Evolutionary conservation across 202 grass and related monocot genomes (phyloP).

Genomic region (Dendrocalamus latiflorus): DNA sequence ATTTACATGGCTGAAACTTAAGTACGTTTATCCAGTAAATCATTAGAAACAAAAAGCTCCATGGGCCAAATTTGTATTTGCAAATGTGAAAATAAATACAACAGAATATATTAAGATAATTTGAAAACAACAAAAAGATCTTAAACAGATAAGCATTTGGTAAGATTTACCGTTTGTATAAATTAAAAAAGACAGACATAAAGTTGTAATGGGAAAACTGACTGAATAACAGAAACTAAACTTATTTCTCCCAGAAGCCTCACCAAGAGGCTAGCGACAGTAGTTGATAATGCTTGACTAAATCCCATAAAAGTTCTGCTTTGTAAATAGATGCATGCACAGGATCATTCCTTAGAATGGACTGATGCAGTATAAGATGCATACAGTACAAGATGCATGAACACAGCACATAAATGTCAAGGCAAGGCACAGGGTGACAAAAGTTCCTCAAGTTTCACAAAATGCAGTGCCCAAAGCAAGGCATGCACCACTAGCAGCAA

Average conservation of each 20-base stretch:
- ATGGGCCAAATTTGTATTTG: background rate
- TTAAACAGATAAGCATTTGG: background rate
- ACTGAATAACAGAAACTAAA: background rate
- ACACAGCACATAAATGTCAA: background rate
- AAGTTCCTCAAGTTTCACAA: background rate
- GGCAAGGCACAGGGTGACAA: background rate
- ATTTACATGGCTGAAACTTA: background rate
- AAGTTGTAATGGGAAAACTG: background rate
- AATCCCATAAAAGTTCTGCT: background rate
- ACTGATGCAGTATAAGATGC: background rate
- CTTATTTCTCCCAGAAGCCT: background rate
- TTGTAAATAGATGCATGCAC: background rate
- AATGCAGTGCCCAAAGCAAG: background rate
- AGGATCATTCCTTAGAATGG: background rate
- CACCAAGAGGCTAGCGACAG: background rate
- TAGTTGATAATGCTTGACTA: background rate
- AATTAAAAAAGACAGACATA: background rate
- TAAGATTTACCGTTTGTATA: background rate
- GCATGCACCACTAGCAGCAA: background rate
- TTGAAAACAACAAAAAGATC: background rate
- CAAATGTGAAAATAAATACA: background rate
- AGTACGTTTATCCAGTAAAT: background rate
- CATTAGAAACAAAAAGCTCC: background rate
- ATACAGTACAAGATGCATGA: background rate
- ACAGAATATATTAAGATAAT: background rate